A percentile compares a stretch with the other conserved stretches of the same genome.
These are phyloP conservation scores for Wickerhamiella vanderwaltii DNA, from an alignment of 805 yeast species.

Conservation along the genomic window DNA sequence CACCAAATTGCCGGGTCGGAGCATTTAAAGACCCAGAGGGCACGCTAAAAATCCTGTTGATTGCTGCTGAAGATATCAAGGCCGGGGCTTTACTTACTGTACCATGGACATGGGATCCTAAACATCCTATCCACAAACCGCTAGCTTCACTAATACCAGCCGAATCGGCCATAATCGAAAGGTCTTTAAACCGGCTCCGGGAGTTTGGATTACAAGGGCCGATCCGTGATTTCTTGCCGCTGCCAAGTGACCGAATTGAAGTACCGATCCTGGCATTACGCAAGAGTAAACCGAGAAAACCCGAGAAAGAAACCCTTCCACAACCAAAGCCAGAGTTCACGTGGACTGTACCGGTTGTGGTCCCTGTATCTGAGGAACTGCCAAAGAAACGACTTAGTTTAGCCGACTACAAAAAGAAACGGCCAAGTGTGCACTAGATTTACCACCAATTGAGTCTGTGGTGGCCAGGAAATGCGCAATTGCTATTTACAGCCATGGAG, in stretches of 20 bases:
- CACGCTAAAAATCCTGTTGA: slow-evolving; percentile 42
- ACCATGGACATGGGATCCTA: slow-evolving; percentile 80
- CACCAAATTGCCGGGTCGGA: slow-evolving; percentile 59
- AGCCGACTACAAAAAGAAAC: slow-evolving; percentile 61
- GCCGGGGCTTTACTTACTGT: slow-evolving; percentile 62
- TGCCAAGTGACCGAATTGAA: too few relatives aligned
- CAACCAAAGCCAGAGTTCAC: background rate
- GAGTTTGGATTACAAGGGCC: slow-evolving; percentile 4
- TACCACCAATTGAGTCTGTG: background rate
- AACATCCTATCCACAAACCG: slow-evolving; percentile 59
- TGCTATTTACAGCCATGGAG: too few relatives aligned
- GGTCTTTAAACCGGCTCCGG: background rate
- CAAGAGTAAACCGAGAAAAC: too few relatives aligned
- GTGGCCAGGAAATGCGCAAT: background rate
- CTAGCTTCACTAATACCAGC: slow-evolving; percentile 25
- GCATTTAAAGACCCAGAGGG: slow-evolving; percentile 30
- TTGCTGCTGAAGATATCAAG: slow-evolving; percentile 43
- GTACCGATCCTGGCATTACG: too few relatives aligned
- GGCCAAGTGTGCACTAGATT: slow-evolving; percentile 16
- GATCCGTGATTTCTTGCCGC: background rate
- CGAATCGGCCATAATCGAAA: slow-evolving; percentile 13
- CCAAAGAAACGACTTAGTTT: slow-evolving; percentile 51
- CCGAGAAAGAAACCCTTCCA: too few relatives aligned
- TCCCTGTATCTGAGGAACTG: slow-evolving; percentile 14
- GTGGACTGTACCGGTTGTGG: slow-evolving; percentile 1